These are phyloP conservation scores for Oryza officinalis DNA, from an alignment of 176 grass and related monocot species.

Conservation along the genomic window DNA sequence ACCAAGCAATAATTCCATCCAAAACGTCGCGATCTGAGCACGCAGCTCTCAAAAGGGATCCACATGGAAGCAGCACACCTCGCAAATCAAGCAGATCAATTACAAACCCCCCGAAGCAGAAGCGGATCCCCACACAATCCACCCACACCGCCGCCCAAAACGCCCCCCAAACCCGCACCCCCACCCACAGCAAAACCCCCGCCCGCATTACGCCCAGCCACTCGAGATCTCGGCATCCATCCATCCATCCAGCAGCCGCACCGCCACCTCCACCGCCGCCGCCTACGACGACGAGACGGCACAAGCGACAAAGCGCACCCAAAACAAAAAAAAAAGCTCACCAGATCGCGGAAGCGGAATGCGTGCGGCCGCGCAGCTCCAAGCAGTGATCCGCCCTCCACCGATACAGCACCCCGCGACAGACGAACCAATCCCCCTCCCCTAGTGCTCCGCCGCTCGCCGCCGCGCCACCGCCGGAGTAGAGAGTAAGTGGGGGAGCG, in stretches of 20 bases:
- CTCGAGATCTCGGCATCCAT: conserved; percentile 35
- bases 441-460: not conserved
- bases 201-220: not conserved
- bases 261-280: not conserved
- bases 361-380: not conserved
- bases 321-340: conserved; percentile 25
- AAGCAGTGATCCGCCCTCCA: not conserved
- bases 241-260: not conserved
- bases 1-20: not conserved
- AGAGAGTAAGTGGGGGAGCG: too few relatives aligned
- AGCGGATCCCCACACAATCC: conserved; percentile 33
- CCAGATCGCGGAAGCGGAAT: conserved; percentile 44
- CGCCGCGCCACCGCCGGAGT: too few relatives aligned
- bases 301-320: not conserved
- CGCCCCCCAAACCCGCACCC: not conserved
- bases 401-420: too few relatives aligned
- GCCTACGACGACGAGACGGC: not conserved
- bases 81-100: not conserved
- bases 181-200: not conserved
- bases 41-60: not conserved
- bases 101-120: not conserved
- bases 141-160: not conserved
- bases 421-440: too few relatives aligned
- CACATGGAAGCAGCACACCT: not conserved
- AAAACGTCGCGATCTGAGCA: conserved; percentile 41